Evolutionary conservation across 129 eudicot genomes (phyloP), one percentile per base, ranked within the genome.

Genomic region (Artemisia tridentata): DNA sequence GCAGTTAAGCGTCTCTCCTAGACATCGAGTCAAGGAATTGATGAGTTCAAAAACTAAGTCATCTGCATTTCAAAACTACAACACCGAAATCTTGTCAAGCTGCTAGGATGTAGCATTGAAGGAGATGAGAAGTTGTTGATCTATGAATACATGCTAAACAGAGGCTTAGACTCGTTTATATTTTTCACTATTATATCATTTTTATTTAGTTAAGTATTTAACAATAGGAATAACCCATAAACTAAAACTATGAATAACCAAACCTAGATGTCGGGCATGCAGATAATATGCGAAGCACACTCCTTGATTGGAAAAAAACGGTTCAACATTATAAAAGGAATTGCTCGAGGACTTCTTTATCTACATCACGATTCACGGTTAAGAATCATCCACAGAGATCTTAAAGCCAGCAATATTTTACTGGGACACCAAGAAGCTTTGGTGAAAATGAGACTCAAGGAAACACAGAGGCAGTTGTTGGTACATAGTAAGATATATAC

Each of bases 1-100:
- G 93, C 89, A 5, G 93, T 84, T 48, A 87, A 87, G 75, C 69
- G 93, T 25, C 84, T 87, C 13, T 87, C 93, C 2, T 68, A 64
- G 75, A 84, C 47, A 57, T 87, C 93, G 0, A 83, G 81, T 8
- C 93, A 87, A 71, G 93, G 93, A 6, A 11, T 62, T 29, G 38
- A 29, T 29, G 38, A 29, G 38, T 29, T 29, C 38, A 3, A 27
- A 27, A 27, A 27, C 31, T 4, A 27, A 27, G 31, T 27, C 31
- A 27, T 27, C 31, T 27, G 4, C 31, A 27, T 27, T 27, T 27
- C 31, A 27, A 27, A 27, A 27, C 31, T 27, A 0, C 31, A 27
- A 5, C 31, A 27, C 31, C 31, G 5, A 4, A 27, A 27, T 27
- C 31, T 27, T 27, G 31, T 27, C 31, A 27, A 27, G 31, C 31